Base-by-base conservation (phyloP, 176 grass and related monocot genomes). In the Phyllostachys edulis region DNA sequence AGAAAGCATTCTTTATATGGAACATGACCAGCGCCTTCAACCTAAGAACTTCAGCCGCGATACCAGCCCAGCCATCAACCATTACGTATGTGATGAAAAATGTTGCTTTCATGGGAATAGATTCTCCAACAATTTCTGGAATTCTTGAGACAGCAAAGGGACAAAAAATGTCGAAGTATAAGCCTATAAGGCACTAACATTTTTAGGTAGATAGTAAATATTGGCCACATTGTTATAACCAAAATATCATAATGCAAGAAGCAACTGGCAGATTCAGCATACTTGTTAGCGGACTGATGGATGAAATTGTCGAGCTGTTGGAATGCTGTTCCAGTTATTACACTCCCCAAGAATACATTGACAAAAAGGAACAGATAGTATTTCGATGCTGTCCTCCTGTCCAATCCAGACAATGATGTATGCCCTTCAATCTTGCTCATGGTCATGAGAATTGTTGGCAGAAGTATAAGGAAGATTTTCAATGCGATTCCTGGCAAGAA, bases 61-160 rank as follows among this genome's bases (percentile, higher is more conserved):
- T 63, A 85, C 96, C 87, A 15, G 96, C 89, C 96, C 96, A 98
- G 16, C 96, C 93, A 74, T 98, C 96, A 83, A 98, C 91, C 96
- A 95, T 98, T 81, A 98, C 86, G 21, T 92, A 98, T 61, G 90
- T 94, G 49, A 98, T 89, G 80, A 98, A 98, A 91, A 98, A 98
- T 90, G 91, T 83, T 83, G 93, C 96, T 90, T 98, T 98, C 91
- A 95, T 95, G 49, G 96, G 93, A 84, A 98, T 95, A 41, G 96
- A 90, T 67, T 92, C 91, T 50, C 96, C 96, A 77, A 98, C 82
- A 66, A 87, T 95, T 87, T 92, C 87, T 71, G 93, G 93, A 89
- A 95, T 92, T 90, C 96, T 95, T 84, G 62, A 73, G 60, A 64
- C 18, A 45, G 42, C 11, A 63, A 36, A 70, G 49, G 37, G 16